Base-by-base conservation (phyloP, 345 rosid species). In the Eucalyptus urophylla region DNA sequence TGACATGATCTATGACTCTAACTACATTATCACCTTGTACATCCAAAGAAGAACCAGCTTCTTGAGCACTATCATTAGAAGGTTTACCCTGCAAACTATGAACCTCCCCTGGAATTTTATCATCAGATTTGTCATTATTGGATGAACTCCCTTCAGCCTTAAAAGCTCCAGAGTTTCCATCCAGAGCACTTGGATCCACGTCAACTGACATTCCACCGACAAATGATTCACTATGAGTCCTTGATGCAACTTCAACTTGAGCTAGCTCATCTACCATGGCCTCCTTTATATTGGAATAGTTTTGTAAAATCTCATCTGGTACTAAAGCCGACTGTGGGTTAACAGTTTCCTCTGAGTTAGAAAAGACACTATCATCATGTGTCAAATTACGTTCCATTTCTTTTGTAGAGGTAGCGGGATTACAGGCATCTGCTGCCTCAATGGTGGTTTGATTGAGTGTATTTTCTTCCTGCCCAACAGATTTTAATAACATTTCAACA, bases 391-490 rank as follows among this genome's bases (percentile, higher is more conserved):
- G 93, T 89, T 98, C 98, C 98, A 96, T 94, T 90, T 92, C 93
- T 91, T 94, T 94, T 90, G 94, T 91, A 67, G 96, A 90, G 90
- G 95, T 95, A 91, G 95, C 94, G 91, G 95, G 93, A 93, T 95
- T 96, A 93, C 93, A 94, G 89, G 94, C 93, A 89, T 93, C 95
- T 86, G 97, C 92, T 80, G 91, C 96, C 92, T 91, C 95, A 89
- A 81, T 89, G 89, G 88, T 91, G 91, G 87, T 58, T 88, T 95
- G 94, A 87, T 85, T 92, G 31, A 92, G 95, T 91, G 92, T 88
- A 22, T 88, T 92, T 88, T 98, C 97, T 88, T 98, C 99, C 94
- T 96, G 97, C 54, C 98, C 99, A 89, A 97, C 97, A 65, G 99
- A 98, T 92, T 97, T 98, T 92, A 98, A 93, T 90, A 93, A 88